Base-by-base conservation (phyloP, 805 yeast genomes). In the Phaffomyces opuntiae region DNA sequence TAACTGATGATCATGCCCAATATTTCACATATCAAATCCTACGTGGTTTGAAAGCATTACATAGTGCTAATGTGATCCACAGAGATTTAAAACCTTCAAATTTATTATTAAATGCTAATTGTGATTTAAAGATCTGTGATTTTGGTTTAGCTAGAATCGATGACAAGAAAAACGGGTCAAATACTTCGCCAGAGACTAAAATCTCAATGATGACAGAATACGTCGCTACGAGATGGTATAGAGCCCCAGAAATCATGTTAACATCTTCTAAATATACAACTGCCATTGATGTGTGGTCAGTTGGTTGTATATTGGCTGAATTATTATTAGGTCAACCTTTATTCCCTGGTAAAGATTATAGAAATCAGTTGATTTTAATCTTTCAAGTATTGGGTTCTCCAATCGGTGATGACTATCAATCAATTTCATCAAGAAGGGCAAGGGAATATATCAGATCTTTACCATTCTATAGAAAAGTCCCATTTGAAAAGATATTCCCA, bases 191-290 rank as follows among this genome's bases (percentile, higher is more conserved):
- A 71, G 77, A 48, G 70, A 69, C 45, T 82, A 82, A 56, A 82
- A 80, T 60, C 75, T 79, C 87, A 6, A 81, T 81, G 62, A 84
- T 91, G 95, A 91, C 98, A 3, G 98, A 91, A 65, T 91, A 91
- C 62, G 98, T 91, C 38, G 98, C 98, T 9, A 91, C 98, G 4
- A 72, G 98, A 53, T 91, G 98, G 97, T 91, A 91, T 65, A 73
- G 98, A 46, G 98, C 98, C 0, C 98, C 98, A 0, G 98, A 91
- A 58, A 89, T 91, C 62, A 91, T 91, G 98, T 74, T 91, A 42
- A 88, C 96, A 13, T 88, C 90, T 57, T 91, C 89, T 52, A 87
- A 85, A 57, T 91, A 91, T 67, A 86, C 96, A 25, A 86, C 91
- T 35, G 96, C 96, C 33, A 91, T 91, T 59, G 98, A 91, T 65